These are phyloP conservation scores for Xylaria cubensis DNA, from an alignment of 495 filamentous ascomycete genomes.

Conservation along the genomic window DNA sequence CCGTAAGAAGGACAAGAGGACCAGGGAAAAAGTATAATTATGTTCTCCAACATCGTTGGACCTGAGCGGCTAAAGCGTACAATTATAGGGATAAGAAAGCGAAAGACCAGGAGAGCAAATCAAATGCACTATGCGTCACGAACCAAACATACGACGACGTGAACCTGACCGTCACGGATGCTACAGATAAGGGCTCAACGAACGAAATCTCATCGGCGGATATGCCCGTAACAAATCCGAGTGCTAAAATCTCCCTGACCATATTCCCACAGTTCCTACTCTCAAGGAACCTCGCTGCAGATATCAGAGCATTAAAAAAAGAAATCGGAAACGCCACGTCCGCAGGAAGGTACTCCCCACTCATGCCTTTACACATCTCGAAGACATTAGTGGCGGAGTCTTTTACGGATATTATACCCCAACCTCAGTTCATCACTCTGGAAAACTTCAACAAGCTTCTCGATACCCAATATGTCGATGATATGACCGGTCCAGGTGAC, in stretches of 20 bases:
- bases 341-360: not conserved
- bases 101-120: not conserved
- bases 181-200: not conserved
- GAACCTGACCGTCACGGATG: not conserved
- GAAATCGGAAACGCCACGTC: not conserved
- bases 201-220: not conserved
- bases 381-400: not conserved
- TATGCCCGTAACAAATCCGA: not conserved
- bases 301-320: not conserved
- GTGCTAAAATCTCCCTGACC: not conserved
- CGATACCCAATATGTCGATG: conserved; percentile 11
- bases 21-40: conserved; percentile 12
- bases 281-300: not conserved
- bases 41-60: not conserved
- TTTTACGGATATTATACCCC: not conserved
- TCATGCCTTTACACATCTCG: conserved; percentile 11
- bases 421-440: not conserved
- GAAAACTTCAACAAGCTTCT: not conserved
- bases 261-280: conserved; percentile 21
- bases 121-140: not conserved
- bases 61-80: not conserved
- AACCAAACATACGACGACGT: not conserved
- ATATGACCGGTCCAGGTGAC: not conserved
- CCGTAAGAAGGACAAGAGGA: conserved; percentile 6
- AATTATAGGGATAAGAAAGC: not conserved